phyloP scores from a whole-genome alignment of 331 rosid species.

The Acacia pycnantha region DNA sequence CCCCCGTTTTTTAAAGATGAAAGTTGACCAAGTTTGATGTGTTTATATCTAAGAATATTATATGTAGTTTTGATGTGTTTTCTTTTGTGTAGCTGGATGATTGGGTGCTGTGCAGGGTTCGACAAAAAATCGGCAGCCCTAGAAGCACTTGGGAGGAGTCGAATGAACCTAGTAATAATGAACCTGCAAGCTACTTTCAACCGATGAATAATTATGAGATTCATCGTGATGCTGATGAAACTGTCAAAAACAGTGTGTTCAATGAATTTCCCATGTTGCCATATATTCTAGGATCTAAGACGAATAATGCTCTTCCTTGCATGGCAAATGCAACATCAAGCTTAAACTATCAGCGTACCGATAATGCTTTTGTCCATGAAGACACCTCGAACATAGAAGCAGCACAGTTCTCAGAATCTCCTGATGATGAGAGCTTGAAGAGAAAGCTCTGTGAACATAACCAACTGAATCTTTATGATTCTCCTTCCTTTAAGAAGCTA shows the following conservation, averaged over 20 bases:
- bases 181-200: constrained; percentile 33
- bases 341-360: constrained; percentile 29
- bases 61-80: constrained; percentile 8
- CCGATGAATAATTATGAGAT: constrained; percentile 32
- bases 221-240: constrained; percentile 44
- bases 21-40: neutral
- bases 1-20: neutral
- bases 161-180: constrained; percentile 34
- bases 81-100: constrained; percentile 56
- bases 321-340: constrained; percentile 39
- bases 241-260: constrained; percentile 33
- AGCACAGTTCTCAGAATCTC: constrained; percentile 30
- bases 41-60: neutral
- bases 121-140: constrained; percentile 40
- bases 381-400: constrained; percentile 20
- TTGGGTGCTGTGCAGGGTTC: constrained; percentile 73
- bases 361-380: constrained; percentile 31
- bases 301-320: constrained; percentile 25
- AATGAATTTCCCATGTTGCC: constrained; percentile 66
- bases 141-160: constrained; percentile 47
- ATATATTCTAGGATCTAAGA: constrained; percentile 50
- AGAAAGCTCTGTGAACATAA: constrained; percentile 40
- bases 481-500: constrained; percentile 34
- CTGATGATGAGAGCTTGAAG: constrained; percentile 40
- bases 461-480: constrained; percentile 19